Base-by-base conservation (phyloP, 2,329 filamentous ascomycete genomes). In the Akanthomyces dipterigenus region DNA sequence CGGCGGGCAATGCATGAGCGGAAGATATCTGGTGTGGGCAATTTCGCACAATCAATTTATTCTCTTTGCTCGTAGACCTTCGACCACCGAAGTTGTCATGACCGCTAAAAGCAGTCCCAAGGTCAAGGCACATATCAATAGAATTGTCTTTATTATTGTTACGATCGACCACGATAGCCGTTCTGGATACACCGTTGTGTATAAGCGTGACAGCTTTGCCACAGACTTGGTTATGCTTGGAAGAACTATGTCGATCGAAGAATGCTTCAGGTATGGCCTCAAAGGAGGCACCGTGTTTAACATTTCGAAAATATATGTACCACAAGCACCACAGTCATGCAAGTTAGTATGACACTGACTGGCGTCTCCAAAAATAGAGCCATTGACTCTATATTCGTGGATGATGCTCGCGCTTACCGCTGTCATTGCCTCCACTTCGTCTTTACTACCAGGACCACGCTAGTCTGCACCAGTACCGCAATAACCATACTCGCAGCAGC, bases 31-130 rank as follows among this genome's bases (percentile, higher is more conserved):
- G 9, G 28, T 31, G 28, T n/a, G n/a, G n/a, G 28, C 28, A 31
- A 31, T 31, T 31, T 5, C 28, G 28, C 9, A 31, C 28, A 9
- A 9, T 31, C 5, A 31, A 9, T 5, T 9, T 31, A 31, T 5
- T 31, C 9, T 31, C 28, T 9, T 31, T n/a, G 28, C 9, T 31
- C 28, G 28, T 31, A 31, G 28, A 31, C 28, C 9, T 31, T n/a
- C n/a, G 28, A 31, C 28, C 28, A 31, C 9, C 28, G n/a, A n/a
- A n/a, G n/a, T 54, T 54, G 16, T 61, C 59, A 31, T 34, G 50
- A 20, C 59, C 59, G n/a, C 59, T 51, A n/a, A 61, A 61, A 46
- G 59, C 59, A 18, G 51, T 54, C 59, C 59, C 56, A 18, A 61
- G 28, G 40, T 61, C 59, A 18, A 61, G 49, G 22, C 50, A 55